Evolutionary conservation across 345 rosid species (phyloP).

Genomic region (Citrus unshiu): DNA sequence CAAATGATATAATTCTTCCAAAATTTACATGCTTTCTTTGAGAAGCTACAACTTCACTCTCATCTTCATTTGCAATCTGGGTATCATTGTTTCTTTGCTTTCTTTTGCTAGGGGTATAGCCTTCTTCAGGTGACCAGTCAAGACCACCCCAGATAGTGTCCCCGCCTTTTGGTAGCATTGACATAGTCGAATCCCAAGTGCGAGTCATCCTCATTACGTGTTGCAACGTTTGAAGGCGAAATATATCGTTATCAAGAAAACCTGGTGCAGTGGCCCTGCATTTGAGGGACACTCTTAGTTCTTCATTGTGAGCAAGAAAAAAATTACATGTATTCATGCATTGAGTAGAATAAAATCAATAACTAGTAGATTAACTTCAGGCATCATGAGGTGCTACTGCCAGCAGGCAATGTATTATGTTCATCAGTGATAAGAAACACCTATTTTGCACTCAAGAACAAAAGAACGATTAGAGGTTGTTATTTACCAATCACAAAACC

Average conservation of each 20-base stretch:
- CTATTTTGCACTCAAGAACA: background rate
- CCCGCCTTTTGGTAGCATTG: slow-evolving; percentile 95
- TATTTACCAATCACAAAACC: background rate
- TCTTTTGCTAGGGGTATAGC: slow-evolving; percentile 36
- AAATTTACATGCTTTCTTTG: slow-evolving; percentile 43
- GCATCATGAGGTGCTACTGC: background rate
- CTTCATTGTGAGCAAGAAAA: background rate
- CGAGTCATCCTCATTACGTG: slow-evolving; percentile 82
- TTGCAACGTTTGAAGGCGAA: slow-evolving; percentile 80
- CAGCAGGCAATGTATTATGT: background rate
- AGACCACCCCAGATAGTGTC: slow-evolving; percentile 93
- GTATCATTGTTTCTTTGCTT: slow-evolving; percentile 45
- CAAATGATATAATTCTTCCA: slow-evolving; percentile 90
- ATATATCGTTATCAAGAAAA: slow-evolving; percentile 72
- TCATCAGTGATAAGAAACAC: background rate
- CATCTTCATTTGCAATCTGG: slow-evolving; percentile 18
- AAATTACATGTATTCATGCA: background rate
- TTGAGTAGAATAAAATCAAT: background rate
- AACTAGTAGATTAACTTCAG: background rate
- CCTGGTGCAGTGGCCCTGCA: slow-evolving; percentile 96
- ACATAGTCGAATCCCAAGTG: slow-evolving; percentile 95
- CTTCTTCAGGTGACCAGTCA: slow-evolving; percentile 93
- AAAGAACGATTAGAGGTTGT: background rate
- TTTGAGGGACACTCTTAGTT: background rate
- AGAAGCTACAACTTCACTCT: slow-evolving; percentile 31